Base-by-base conservation (phyloP, 768 basidiomycete genomes). In the Suillus subluteus region DNA sequence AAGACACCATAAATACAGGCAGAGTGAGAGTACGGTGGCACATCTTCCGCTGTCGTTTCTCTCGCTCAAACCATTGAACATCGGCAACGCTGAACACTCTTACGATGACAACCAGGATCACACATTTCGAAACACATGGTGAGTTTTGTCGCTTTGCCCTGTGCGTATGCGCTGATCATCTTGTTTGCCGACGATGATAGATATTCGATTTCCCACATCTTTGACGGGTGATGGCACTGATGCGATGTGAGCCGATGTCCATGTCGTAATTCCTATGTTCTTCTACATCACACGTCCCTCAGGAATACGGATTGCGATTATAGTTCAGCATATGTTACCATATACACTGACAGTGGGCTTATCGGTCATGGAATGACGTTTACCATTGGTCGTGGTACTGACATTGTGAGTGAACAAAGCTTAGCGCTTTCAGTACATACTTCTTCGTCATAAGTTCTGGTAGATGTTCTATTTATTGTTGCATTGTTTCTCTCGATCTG, bases 281-380 rank as follows among this genome's bases (percentile, higher is more conserved):
- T 35, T 32, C 59, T 50, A 65, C 64, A 21, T 48, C 46, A 37
- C 18, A 32, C 26, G 40, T 35, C 23, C 62, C 65, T 37, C 67
- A 94, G 92, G 95, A 97, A 98, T 78, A 91, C 92, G 40, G 94
- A 94, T 65, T 97, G 95, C 79, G 96, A 98, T 80, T 98, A 98
- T 79, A 96, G 94, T 2, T 93, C 95, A 2, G 96, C 96, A 6
- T 98, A 98, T 76, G 83, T 98, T 55, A 85, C 88, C 30, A 82
- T 98, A 65, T 79, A 86, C 68, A 96, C 92, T 4, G 73, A 80
- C 50, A 83, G 90, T n/a, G 83, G 88, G 30, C 87, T 96, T 54
- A 84, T 89, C 58, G 94, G 96, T n/a, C 88, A 95, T 71, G 95
- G 94, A 64, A 94, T 95, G 94, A 95, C 95, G 4, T 96, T 96